Base-by-base conservation (phyloP, 352 stramenopile species). In the Phytopythium litorale region DNA sequence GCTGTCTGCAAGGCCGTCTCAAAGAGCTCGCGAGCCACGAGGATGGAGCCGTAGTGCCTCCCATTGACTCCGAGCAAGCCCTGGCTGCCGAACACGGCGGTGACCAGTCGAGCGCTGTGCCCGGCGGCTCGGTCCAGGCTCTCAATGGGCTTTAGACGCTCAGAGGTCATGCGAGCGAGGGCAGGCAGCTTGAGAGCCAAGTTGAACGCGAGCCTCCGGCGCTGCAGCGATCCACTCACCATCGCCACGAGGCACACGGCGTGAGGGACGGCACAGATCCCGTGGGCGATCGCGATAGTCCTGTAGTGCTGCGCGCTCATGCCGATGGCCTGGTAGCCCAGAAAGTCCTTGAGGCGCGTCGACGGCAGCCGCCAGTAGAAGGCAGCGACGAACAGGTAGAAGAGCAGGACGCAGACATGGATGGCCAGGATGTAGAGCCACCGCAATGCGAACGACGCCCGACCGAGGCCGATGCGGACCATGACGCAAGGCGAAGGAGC, bases 291-390 rank as follows among this genome's bases (percentile, higher is more conserved):
- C 7, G 66, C 58, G 28, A 79, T 63, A 1, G 51, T 45, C 19
- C 40, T 21, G 18, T 72, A 65, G 56, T 75, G 45, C 21, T 57
- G 48, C 12, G 57, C 12, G 4, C 59, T 62, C 52, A 79, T 65
- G 0, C 65, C 68, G 16, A 74, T 66, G 7, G 63, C 25, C 35
- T 67, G 76, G 23, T 68, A 73, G 5, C 65, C 58, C 32, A 79
- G 58, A 40, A 60, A 70, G 9, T 50, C n/a, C 13, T 21, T 7
- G 21, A 50, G 38, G 16, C 49, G 6, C 12, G 37, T 59, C 3
- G 12, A 51, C n/a, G 8, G 32, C 12, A 59, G 23, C 2, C 4
- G 11, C 21, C 54, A 38, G 15, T 43, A 45, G 40, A 55, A 54
- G 32, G 38, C 15, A 2, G 42, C 19, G 2, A 53, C 21, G 13